A percentile compares a stretch with the other conserved stretches of the same genome.
phyloP scores from a whole-genome alignment of 257 asterid genomes.

The Fraxinus anomala region DNA sequence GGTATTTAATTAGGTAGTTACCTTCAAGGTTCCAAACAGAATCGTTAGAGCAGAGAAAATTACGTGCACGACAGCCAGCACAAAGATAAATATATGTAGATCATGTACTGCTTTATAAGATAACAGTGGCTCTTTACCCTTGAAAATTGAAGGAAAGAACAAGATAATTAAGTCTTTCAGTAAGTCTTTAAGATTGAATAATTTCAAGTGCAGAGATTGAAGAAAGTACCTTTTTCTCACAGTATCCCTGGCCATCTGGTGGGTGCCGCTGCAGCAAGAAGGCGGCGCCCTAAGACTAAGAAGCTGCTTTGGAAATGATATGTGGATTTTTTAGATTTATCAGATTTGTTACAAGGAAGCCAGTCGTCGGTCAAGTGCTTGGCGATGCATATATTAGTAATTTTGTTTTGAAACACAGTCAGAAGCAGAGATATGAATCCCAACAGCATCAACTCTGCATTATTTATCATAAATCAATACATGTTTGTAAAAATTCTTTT shows the following conservation, averaged over 20 bases:
- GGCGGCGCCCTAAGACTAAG: conserved; percentile 39
- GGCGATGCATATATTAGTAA: conserved; percentile 50
- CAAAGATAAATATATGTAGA: conserved; percentile 51
- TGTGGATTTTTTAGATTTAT: conserved; percentile 20
- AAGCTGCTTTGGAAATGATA: conserved; percentile 36
- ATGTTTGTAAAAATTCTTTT: too few relatives aligned
- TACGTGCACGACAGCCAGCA: conserved; percentile 45
- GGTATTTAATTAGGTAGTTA: not conserved
- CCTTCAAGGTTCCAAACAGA: conserved; percentile 41
- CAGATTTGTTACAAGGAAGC: conserved; percentile 59
- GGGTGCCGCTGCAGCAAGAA: conserved; percentile 27
- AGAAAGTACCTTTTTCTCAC: conserved; percentile 36
- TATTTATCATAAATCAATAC: not conserved
- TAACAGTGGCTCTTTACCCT: conserved; percentile 43
- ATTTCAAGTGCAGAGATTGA: too few relatives aligned
- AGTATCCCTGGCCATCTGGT: conserved; percentile 32
- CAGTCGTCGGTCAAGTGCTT: conserved; percentile 44
- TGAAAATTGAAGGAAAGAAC: not conserved
- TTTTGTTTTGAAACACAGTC: conserved; percentile 43
- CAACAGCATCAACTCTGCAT: conserved; percentile 73
- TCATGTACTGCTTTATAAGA: conserved; percentile 47
- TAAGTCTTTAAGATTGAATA: too few relatives aligned
- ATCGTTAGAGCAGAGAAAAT: conserved; percentile 41
- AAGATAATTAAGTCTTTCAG: too few relatives aligned
- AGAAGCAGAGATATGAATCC: conserved; percentile 73